Base-by-base conservation (phyloP, 345 rosid species). In the Gossypium sturtianum region DNA sequence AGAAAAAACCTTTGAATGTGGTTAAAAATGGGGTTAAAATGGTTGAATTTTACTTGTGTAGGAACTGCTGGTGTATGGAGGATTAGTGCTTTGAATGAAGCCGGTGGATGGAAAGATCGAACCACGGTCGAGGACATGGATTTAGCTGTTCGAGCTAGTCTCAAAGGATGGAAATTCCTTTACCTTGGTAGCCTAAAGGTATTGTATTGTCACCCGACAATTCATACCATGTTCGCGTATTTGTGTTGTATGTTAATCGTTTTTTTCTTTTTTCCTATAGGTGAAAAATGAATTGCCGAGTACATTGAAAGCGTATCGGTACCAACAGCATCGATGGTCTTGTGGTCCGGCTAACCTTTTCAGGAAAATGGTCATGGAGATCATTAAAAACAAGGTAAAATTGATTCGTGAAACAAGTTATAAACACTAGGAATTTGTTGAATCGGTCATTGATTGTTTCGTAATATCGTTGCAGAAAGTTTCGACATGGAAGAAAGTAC, bases 91-190 rank as follows among this genome's bases (percentile, higher is more conserved):
- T 69, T 95, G 41, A 91, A 81, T 62, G 99, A 95, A 79, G 99
- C 99, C 7, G 99, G 99, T 43, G 99, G 99, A 7, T 95, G 99
- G 99, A 93, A 95, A 82, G 99, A 95, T 49, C 86, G 99, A 82
- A 95, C 99, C 60, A 95, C 99, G 0, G 99, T 95, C 51, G 99
- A 95, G 77, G 99, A 95, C 62, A 95, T 95, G 99, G 99, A 95
- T 71, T 87, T 95, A 53, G 99, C 99, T 0, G 99, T 95, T 41
- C 84, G 99, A 63, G 99, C 99, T 16, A 91, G 97, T 85, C 97
- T 95, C 43, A 93, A 88, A 81, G 99, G 98, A 74, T 95, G 99
- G 99, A 90, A 91, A 72, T 95, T 95, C 41, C 74, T 95, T 38
- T 95, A 95, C 82, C 89, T 91, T 52, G 90, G 93, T 12, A 72